These are phyloP conservation scores for Zostera marina DNA, from an alignment of 116 monocot genomes.

Conservation along the genomic window DNA sequence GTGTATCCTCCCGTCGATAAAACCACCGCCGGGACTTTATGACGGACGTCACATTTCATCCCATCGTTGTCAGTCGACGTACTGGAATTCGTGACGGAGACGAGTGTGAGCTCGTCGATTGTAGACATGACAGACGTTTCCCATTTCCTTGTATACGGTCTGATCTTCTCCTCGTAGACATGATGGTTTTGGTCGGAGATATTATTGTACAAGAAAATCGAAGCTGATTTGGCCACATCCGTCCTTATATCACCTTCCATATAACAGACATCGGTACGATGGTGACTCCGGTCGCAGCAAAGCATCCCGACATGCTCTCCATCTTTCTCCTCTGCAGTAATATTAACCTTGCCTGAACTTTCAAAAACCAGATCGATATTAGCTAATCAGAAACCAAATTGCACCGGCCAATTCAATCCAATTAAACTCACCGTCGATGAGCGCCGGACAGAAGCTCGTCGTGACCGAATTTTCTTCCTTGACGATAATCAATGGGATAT, in stretches of 20 bases:
- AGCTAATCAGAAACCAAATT: no score
- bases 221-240: background rate
- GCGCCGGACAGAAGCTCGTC: no score
- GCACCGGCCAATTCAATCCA: no score
- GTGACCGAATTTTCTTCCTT: no score
- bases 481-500: no score
- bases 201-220: constrained; percentile 6
- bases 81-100: background rate
- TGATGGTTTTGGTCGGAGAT: background rate
- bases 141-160: constrained; percentile 52
- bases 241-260: constrained; percentile 7
- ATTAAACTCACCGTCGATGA: no score
- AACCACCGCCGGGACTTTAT: constrained; percentile 35
- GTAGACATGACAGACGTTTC: constrained; percentile 28
- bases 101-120: constrained; percentile 24
- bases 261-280: constrained; percentile 4
- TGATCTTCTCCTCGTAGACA: constrained; percentile 22
- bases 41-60: constrained; percentile 27
- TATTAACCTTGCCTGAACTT: no score
- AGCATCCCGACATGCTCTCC: no score
- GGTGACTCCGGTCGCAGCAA: no score
- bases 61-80: no score
- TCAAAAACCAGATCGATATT: no score
- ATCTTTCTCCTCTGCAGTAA: no score
- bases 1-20: constrained; percentile 60